Percentiles rank a stretch among this genome's conserved stretches.
Evolutionary conservation across 345 rosid species (phyloP).

Genomic region (Cardiospermum halicacabum): DNA sequence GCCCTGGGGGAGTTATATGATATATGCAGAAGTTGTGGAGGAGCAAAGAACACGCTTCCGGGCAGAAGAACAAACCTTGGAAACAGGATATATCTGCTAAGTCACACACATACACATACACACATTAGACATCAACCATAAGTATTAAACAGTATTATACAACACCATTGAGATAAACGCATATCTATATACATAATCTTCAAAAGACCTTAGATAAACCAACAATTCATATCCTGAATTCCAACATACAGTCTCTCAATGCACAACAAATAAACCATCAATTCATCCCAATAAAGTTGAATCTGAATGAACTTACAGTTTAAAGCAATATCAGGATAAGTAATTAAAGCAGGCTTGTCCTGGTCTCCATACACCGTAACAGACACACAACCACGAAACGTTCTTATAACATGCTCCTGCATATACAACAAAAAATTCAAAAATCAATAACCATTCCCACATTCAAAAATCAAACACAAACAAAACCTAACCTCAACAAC

Average conservation of each 20-base stretch:
- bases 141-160: not conserved
- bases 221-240: too few species aligned
- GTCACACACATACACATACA: slow-evolving; percentile 6
- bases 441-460: slow-evolving; percentile 16
- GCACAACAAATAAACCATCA: not conserved
- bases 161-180: too few species aligned
- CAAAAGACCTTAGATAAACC: too few species aligned
- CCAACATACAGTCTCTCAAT: too few species aligned
- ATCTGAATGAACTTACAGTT: slow-evolving; percentile 46
- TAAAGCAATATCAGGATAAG: slow-evolving; percentile 90
- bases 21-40: slow-evolving; percentile 95
- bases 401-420: slow-evolving; percentile 73
- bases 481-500: not conserved
- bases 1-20: slow-evolving; percentile 96
- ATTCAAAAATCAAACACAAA: slow-evolving; percentile 14
- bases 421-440: slow-evolving; percentile 19
- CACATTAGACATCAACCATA: slow-evolving; percentile 11
- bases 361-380: slow-evolving; percentile 90
- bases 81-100: slow-evolving; percentile 80
- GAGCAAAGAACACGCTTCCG: slow-evolving; percentile 84
- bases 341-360: slow-evolving; percentile 91
- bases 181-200: too few species aligned
- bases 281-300: not conserved
- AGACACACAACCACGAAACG: slow-evolving; percentile 57
- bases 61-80: slow-evolving; percentile 86